Percentiles rank a stretch among this genome's conserved stretches.
These are phyloP conservation scores for Akanthomyces uredinophilus DNA, from an alignment of 2,329 filamentous ascomycete species.

Conservation along the genomic window DNA sequence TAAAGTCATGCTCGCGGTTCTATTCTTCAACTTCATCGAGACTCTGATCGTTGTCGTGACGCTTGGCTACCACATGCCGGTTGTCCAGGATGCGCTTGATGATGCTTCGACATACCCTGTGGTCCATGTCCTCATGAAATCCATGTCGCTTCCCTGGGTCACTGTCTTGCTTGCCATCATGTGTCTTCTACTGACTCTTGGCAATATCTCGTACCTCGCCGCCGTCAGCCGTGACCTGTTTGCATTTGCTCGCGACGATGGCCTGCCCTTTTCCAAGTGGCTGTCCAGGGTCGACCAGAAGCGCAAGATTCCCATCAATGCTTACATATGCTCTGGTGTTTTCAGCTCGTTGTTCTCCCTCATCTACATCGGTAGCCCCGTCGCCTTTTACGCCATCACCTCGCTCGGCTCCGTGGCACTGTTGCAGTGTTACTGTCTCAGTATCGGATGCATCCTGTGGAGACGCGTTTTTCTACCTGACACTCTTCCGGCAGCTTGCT, in stretches of 20 bases:
- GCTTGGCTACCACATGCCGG: conserved; percentile 14
- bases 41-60: conserved; percentile 9
- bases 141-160: conserved; percentile 10
- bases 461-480: conserved; percentile 13
- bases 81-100: conserved; percentile 3
- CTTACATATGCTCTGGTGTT: conserved; percentile 14
- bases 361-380: conserved; percentile 18
- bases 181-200: conserved; percentile 6
- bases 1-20: conserved; percentile 9
- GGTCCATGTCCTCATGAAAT: conserved; percentile 10
- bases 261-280: conserved; percentile 14
- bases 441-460: conserved; percentile 18
- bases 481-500: conserved; percentile 14
- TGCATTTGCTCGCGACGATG: conserved; percentile 12
- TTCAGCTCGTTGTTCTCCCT: conserved; percentile 13
- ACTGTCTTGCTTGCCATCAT: conserved; percentile 9
- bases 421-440: conserved; percentile 17
- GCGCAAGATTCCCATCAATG: conserved; percentile 16
- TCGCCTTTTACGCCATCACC: conserved; percentile 18
- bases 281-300: conserved; percentile 12
- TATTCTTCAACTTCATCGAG: background rate
- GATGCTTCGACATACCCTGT: conserved; percentile 10
- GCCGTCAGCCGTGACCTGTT: conserved; percentile 12
- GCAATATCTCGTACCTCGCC: conserved; percentile 13
- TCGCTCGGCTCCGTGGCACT: conserved; percentile 16